Evolutionary conservation across 345 rosid genomes (phyloP).

Genomic region (Combretum micranthum): DNA sequence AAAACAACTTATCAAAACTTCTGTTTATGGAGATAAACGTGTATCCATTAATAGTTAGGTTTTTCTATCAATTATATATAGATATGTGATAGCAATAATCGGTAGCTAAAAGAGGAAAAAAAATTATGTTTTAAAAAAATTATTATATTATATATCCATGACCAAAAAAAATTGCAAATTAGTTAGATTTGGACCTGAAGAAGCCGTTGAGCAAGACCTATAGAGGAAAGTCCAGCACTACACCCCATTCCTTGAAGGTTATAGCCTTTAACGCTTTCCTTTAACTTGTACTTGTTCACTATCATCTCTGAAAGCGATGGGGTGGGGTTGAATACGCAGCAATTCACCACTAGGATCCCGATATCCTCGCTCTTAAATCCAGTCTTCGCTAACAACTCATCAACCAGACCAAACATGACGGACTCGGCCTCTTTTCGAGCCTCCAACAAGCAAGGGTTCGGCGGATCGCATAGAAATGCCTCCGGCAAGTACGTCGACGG

Average conservation of each 20-base stretch:
- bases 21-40: too few relatives aligned
- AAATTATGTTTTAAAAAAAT: too few relatives aligned
- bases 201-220: conserved; percentile 13
- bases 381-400: conserved; percentile 8
- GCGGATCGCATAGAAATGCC: conserved; percentile 5
- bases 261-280: conserved; percentile 12
- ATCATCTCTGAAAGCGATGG: conserved; percentile 23
- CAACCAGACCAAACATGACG: conserved; percentile 5
- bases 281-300: conserved; percentile 21
- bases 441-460: background rate
- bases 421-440: conserved; percentile 5
- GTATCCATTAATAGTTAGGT: too few relatives aligned
- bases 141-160: too few relatives aligned
- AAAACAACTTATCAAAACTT: too few relatives aligned
- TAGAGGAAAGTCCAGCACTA: conserved; percentile 15
- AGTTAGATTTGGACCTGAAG: conserved; percentile 13
- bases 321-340: conserved; percentile 1
- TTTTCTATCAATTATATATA: too few relatives aligned
- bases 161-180: too few relatives aligned
- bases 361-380: conserved; percentile 9
- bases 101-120: too few relatives aligned
- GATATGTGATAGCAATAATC: too few relatives aligned
- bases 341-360: conserved; percentile 10
- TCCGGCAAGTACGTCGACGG: conserved; percentile 6
- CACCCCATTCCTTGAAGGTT: conserved; percentile 34